phyloP scores from a whole-genome alignment of 2,329 filamentous ascomycete genomes.

The Septoria petroselini region DNA sequence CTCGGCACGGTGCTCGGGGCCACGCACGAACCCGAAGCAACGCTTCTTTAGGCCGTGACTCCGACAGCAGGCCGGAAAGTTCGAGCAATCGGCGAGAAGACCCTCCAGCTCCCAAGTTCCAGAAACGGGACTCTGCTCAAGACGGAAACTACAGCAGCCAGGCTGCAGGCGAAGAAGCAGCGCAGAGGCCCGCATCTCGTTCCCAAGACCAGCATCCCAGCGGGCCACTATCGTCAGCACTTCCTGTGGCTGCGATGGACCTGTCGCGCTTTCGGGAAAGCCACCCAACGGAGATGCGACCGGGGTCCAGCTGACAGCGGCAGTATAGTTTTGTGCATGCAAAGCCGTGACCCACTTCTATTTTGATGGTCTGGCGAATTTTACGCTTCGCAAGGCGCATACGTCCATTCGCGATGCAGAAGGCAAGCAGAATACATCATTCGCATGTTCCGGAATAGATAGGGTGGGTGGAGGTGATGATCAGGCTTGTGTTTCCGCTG shows the following conservation, averaged over 20 bases:
- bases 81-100: constrained; percentile 25
- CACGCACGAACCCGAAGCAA: constrained; percentile 67
- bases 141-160: constrained; percentile 12
- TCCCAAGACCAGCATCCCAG: constrained; percentile 12
- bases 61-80: constrained; percentile 27
- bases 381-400: background rate
- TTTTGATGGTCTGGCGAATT: background rate
- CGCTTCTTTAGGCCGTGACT: constrained; percentile 44
- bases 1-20: constrained; percentile 56
- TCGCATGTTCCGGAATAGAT: constrained; percentile 2
- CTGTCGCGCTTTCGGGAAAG: constrained; percentile 15
- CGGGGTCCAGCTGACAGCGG: constrained; percentile 24
- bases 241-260: constrained; percentile 6
- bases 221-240: constrained; percentile 13
- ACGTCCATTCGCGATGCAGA: constrained; percentile 2
- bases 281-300: constrained; percentile 22
- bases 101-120: constrained; percentile 6
- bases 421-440: background rate
- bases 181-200: constrained; percentile 13
- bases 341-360: background rate
- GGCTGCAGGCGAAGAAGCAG: constrained; percentile 8
- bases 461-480: background rate
- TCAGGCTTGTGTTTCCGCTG: background rate
- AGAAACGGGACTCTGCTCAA: constrained; percentile 7
- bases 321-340: background rate